Conservation (phyloP, 225 moss, liverwort and hornwort genomes). For the Sphagnum tenellum region DNA sequence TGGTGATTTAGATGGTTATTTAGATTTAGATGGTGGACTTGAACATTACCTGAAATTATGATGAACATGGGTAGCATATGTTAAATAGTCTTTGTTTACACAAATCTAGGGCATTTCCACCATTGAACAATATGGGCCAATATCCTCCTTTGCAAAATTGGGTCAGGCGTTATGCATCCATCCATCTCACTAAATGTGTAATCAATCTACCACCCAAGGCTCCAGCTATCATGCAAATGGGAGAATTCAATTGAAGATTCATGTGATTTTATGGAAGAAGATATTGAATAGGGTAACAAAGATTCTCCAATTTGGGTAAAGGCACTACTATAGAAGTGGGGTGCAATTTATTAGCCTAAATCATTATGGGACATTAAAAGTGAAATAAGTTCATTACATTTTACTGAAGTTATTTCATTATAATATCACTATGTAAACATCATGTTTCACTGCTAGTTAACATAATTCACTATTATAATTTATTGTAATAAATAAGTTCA, state of each 20-base stretch:
- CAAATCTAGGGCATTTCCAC: conserved; percentile 94
- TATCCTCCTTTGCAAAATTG: conserved; percentile 20
- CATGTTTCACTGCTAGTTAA: too few species aligned
- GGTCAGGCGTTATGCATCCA: conserved; percentile 14
- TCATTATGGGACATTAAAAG: too few species aligned
- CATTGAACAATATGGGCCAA: conserved; percentile 55
- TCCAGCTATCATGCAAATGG: too few species aligned
- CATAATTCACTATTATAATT: too few species aligned
- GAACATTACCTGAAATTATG: conserved; percentile 62
- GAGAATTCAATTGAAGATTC: conserved; percentile 45
- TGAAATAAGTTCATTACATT: too few species aligned
- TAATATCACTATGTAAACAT: too few species aligned
- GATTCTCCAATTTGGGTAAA: too few species aligned
- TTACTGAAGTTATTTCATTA: too few species aligned
- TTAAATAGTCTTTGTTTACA: conserved; percentile 77
- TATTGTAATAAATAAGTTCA: too few species aligned
- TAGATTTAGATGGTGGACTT: background rate
- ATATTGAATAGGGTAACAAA: conserved; percentile 47
- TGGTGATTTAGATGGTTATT: too few species aligned
- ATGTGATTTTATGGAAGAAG: conserved; percentile 35
- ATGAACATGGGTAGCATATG: conserved; percentile 72
- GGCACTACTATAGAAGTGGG: too few species aligned
- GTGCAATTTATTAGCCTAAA: too few species aligned
- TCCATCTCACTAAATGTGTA: conserved; percentile 25
- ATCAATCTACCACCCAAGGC: conserved; percentile 39